These are phyloP conservation scores for Candida railenensis DNA, from an alignment of 805 yeast species.

Conservation along the genomic window DNA sequence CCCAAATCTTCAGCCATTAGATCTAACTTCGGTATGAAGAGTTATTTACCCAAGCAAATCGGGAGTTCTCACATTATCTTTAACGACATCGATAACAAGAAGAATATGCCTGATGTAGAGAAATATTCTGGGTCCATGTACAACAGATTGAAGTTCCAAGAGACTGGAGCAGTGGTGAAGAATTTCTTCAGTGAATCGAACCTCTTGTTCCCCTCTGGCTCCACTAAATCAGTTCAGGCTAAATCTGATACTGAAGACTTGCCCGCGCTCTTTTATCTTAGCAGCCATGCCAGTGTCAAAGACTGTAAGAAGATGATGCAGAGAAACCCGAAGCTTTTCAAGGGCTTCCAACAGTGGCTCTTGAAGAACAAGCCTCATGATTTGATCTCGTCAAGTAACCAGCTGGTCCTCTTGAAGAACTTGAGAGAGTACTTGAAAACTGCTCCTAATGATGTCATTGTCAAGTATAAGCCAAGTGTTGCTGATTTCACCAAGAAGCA, in stretches of 20 bases:
- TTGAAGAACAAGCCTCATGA: slow-evolving; percentile 46
- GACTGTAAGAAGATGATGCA: slow-evolving; percentile 35
- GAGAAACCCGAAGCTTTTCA: slow-evolving; percentile 46
- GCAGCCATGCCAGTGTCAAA: slow-evolving; percentile 21
- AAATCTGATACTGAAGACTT: slow-evolving; percentile 23
- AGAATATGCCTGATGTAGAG: slow-evolving; percentile 71
- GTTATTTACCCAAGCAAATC: slow-evolving; percentile 62
- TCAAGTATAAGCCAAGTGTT: slow-evolving; percentile 10
- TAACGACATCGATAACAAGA: slow-evolving; percentile 66
- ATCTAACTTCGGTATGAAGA: slow-evolving; percentile 77
- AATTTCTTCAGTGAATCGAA: slow-evolving; percentile 28
- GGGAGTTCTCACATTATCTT: slow-evolving; percentile 59
- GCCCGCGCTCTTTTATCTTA: slow-evolving; percentile 31
- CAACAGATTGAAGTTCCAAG: slow-evolving; percentile 66
- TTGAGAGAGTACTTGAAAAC: slow-evolving; percentile 33
- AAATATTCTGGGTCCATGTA: slow-evolving; percentile 57
- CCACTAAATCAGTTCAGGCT: slow-evolving; percentile 17
- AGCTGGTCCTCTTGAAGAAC: slow-evolving; percentile 21
- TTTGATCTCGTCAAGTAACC: slow-evolving; percentile 20
- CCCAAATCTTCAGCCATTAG: slow-evolving; percentile 61
- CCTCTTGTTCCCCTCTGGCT: slow-evolving; percentile 41
- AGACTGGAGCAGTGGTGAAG: slow-evolving; percentile 54
- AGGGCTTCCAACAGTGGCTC: slow-evolving; percentile 56
- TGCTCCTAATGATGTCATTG: slow-evolving; percentile 15
- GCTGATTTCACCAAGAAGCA: slow-evolving; percentile 21